Evolutionary conservation across 2,329 filamentous ascomycete genomes (phyloP), one percentile per base, ranked within the genome.

Genomic region (Fusarium siculi): DNA sequence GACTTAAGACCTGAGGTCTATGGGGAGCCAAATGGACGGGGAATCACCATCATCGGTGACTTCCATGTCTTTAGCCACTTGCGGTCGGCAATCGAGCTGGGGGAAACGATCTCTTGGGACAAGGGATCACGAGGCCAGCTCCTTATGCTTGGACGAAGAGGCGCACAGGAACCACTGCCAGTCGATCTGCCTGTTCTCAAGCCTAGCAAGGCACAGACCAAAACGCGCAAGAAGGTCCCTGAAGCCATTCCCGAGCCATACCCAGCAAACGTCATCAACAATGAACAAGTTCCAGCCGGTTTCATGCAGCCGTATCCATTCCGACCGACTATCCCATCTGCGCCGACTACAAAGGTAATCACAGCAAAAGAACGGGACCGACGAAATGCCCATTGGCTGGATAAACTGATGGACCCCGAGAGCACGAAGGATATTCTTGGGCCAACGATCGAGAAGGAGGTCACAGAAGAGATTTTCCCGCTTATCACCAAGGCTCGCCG

Each of bases 221-320:
- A 28, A 9, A n/a, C 28, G 9, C 7, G 9, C 7, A 11, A 28
- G 18, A 16, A 28, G 10, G 6, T 39, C 4, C 23, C 34, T 0
- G 6, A 37, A n/a, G 23, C 19, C 4, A 4, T n/a, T 5, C 25
- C 25, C 1, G 18, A 28, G 2, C 23, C 23, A 4, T 9, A 3
- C 0, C 50, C 34, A 2, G 23, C 23, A 6, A 39, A 28, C 9
- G 7, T 2, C 4, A 4, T 21, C 5, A 9, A 25, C 1, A 11
- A 21, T 4, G 4, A 53, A 2, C 15, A 52, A 1, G 4, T 0
- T 4, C 6, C 11, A 3, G 21, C 9, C 0, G 34, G 1, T 1
- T 34, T 36, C 7, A 37, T 39, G 34, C 11, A 53, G 14, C 34
- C 50, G 2, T 53, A 39, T 2, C 50, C 50, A 1, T 15, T 19